Percentiles rank a stretch among this genome's conserved stretches.
phyloP scores from a whole-genome alignment of 768 basidiomycete species.

The Serpula lacrymans region DNA sequence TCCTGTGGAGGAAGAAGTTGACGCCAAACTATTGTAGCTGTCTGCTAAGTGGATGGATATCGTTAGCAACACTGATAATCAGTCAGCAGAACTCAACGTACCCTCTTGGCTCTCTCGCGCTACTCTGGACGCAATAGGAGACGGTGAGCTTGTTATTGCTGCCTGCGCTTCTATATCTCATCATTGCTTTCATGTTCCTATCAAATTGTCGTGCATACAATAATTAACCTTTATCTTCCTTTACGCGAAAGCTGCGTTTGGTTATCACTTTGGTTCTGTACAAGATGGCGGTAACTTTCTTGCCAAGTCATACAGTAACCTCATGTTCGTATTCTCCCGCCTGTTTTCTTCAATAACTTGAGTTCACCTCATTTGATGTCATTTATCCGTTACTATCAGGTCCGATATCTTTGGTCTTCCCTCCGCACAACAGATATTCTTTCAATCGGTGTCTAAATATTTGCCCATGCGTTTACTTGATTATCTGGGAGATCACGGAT shows the following conservation, averaged over 20 bases:
- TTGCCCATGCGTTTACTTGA: constrained; percentile 42
- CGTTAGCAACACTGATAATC: constrained; percentile 24
- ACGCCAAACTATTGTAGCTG: constrained; percentile 23
- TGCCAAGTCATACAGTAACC: constrained; percentile 50
- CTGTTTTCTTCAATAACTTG: neutral
- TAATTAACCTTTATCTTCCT: constrained; percentile 22
- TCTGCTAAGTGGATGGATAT: constrained; percentile 37
- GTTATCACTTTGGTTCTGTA: constrained; percentile 56
- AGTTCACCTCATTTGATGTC: constrained; percentile 2
- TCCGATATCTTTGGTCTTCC: constrained; percentile 48
- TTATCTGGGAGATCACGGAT: neutral
- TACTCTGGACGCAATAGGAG: constrained; percentile 73
- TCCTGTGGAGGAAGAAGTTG: too few relatives aligned
- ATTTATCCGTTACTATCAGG: too few relatives aligned
- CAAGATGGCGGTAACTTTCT: constrained; percentile 48
- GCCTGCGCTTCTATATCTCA: too few relatives aligned
- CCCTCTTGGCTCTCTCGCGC: constrained; percentile 55
- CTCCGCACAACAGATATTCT: neutral
- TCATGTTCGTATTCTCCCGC: constrained; percentile 33
- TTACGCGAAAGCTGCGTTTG: constrained; percentile 38
- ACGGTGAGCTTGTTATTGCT: constrained; percentile 20
- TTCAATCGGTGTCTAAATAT: neutral
- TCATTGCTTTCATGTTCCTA: neutral
- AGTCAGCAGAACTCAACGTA: constrained; percentile 31
- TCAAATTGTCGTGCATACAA: constrained; percentile 4